phyloP scores from a whole-genome alignment of 345 rosid species.

The Lepidium sativum region DNA sequence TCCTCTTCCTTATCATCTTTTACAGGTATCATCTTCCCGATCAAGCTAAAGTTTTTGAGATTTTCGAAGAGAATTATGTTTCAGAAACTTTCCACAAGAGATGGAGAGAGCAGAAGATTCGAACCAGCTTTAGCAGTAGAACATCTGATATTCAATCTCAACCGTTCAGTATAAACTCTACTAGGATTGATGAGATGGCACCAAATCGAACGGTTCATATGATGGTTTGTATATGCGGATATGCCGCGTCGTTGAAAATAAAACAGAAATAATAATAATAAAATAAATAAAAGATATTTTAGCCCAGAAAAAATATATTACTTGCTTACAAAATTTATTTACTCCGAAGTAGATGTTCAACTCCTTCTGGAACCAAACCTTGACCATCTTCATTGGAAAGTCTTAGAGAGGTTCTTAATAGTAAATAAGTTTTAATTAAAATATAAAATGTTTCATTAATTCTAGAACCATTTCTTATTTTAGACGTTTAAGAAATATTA shows the following conservation, averaged over 20 bases:
- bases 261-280: too few relatives aligned
- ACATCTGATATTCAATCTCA: neutral
- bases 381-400: too few relatives aligned
- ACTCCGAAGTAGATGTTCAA: neutral
- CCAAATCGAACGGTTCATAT: slow-evolving; percentile 6
- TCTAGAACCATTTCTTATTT: too few relatives aligned
- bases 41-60: neutral
- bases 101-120: slow-evolving; percentile 1
- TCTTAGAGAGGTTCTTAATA: too few relatives aligned
- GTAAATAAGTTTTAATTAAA: too few relatives aligned
- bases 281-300: neutral
- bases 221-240: neutral
- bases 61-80: neutral
- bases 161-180: neutral
- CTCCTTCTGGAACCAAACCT: neutral
- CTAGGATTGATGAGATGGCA: slow-evolving; percentile 26
- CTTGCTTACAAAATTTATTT: neutral
- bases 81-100: neutral
- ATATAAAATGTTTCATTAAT: too few relatives aligned
- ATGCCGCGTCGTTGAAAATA: neutral
- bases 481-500: too few relatives aligned
- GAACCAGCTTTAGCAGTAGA: slow-evolving; percentile 4
- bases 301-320: neutral
- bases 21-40: slow-evolving; percentile 18
- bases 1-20: slow-evolving; percentile 42